Base-by-base conservation (phyloP, 257 asterid species). In the Handroanthus guayacan region DNA sequence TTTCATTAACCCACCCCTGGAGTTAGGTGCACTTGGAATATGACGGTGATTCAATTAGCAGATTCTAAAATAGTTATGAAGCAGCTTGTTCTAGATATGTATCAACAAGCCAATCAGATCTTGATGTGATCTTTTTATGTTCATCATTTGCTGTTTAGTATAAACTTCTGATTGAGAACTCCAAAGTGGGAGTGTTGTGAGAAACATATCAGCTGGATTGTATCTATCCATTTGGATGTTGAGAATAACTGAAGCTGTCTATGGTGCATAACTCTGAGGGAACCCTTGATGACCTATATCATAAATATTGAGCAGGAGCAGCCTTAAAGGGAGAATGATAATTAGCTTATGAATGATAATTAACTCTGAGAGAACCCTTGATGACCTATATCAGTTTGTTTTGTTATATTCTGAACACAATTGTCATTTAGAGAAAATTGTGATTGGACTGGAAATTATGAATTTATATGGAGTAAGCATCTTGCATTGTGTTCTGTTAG, bases 161-260 rank as follows among this genome's bases (percentile, higher is more conserved):
- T 61, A 43, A 71, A 58, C 37, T 36, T 39, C 54, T 45, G 70
- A 45, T 68, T 58, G 56, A 57, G 47, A 48, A 75, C 44, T 75
- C 20, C 4, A 45, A 67, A n/a, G 38, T 20, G 64, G 67, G 25
- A 51, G 70, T 37, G 39, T 62, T 47, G 39, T 20, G 72, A 62
- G 51, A 69, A 18, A 18, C 9, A 38, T 74, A 50, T 7, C 51
- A 55, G 36, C 14, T 17, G 12, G 44, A 45, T 55, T 58, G 11
- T 11, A 25, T 55, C 3, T 5, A 5, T 63, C 70, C 45, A 51
- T 66, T 17, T 66, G 54, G 78, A 13, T 44, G 58, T 12, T 16
- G 20, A 51, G 25, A 36, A 56, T 41, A 36, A 31, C 25, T 67
- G 18, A 39, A 51, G 31, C 6, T 18, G 11, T 54, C 51, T 54